Base-by-base conservation (phyloP, 345 rosid species). In the Gossypium rotundifolium region DNA sequence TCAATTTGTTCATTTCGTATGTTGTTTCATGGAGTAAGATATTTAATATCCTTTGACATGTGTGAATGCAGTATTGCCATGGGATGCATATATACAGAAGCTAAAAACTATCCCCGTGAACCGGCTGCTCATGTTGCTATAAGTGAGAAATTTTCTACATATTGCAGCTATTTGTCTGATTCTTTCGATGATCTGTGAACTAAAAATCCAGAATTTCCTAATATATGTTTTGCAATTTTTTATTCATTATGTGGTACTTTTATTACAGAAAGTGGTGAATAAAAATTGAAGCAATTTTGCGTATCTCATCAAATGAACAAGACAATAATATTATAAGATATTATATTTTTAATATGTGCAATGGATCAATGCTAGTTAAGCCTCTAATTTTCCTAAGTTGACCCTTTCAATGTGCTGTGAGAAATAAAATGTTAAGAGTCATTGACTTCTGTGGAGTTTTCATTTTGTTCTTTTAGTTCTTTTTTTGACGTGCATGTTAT, bases 61-160 rank as follows among this genome's bases (percentile, higher is more conserved):
- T 70, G 53, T 70, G 18, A 72, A 75, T 84, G 81, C 91, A 95
- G 98, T 85, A 90, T 95, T 25, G 99, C 98, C 3, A 87, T 87
- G 90, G 98, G 86, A 11, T 95, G 99, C 79, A 87, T 95, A 83
- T 93, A 95, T 79, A 86, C 96, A 18, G 96, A 95, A 62, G 86
- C 96, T 59, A 95, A 95, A 84, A 93, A 88, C 77, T 95, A 95
- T 85, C 99, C 98, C 64, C 91, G 99, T 59, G 97, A 95, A 83
- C 92, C 96, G 61, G 99, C 98, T 79, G 96, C 98, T 20, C 99
- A 93, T 84, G 97, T 95, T 42, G 92, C 99, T 79, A 91, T 95
- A 81, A 88, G 99, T 95, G 81, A 93, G 98, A 75, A 79, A 66
- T 58, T 33, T 65, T 74, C 59, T 74, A 42, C 53, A 11, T 18